phyloP scores from a whole-genome alignment of 1,284 basidiomycete species.

The Heterobasidion irregulare region DNA sequence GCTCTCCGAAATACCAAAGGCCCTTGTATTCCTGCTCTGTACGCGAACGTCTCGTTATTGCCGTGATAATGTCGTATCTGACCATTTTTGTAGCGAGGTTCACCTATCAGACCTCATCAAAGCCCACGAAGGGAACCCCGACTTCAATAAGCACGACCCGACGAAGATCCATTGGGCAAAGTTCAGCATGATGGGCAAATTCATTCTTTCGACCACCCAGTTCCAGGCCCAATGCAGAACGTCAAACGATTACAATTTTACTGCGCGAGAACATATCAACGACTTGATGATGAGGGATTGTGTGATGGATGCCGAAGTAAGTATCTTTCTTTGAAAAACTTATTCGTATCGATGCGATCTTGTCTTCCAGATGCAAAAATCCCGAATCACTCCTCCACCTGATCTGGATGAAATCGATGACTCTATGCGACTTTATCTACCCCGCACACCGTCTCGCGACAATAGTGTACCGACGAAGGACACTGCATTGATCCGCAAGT shows the following conservation, averaged over 20 bases:
- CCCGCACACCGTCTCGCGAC: constrained; percentile 24
- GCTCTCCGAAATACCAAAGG: constrained; percentile 75
- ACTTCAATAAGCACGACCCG: constrained; percentile 49
- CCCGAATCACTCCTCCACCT: constrained; percentile 41
- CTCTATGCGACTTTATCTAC: constrained; percentile 2
- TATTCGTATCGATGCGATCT: constrained; percentile 1
- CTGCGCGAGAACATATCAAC: constrained; percentile 39
- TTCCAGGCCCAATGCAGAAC: constrained; percentile 66
- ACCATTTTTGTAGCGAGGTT: constrained; percentile 55
- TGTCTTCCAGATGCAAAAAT: constrained; percentile 43
- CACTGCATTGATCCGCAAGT: constrained; percentile 32
- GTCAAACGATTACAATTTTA: constrained; percentile 49
- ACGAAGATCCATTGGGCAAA: constrained; percentile 79
- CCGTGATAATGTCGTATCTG: constrained; percentile 4
- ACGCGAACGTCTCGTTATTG: constrained; percentile 17
- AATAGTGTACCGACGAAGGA: constrained; percentile 21
- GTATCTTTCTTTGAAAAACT: constrained; percentile 10
- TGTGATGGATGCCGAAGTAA: constrained; percentile 61
- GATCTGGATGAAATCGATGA: constrained; percentile 25
- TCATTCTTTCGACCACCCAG: constrained; percentile 60
- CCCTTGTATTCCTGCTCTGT: constrained; percentile 76
- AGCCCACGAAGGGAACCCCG: constrained; percentile 69
- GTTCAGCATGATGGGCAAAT: constrained; percentile 77
- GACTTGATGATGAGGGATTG: constrained; percentile 42
- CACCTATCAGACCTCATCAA: constrained; percentile 75